phyloP scores from a whole-genome alignment of 2,329 filamentous ascomycete species.

The Venturia aucupariae region DNA sequence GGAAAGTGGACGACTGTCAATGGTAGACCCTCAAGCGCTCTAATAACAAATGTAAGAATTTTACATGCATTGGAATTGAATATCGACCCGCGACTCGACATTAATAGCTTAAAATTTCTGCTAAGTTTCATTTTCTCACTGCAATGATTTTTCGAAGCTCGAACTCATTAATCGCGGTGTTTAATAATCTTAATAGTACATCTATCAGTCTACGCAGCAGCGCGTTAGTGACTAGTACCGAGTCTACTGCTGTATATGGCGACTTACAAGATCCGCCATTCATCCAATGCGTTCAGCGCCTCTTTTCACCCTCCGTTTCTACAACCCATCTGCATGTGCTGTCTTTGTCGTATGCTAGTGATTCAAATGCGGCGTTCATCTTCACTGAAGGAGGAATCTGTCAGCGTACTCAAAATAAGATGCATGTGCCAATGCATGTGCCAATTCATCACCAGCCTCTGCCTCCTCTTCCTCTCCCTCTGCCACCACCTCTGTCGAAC shows the following conservation, averaged over 20 bases:
- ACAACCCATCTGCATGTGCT: background rate
- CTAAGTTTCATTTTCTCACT: background rate
- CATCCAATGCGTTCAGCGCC: background rate
- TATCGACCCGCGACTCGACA: too few relatives aligned
- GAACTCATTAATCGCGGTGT: background rate
- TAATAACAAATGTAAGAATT: too few relatives aligned
- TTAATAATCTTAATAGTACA: background rate
- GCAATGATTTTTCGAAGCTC: background rate
- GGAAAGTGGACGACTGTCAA: too few relatives aligned
- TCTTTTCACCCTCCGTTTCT: background rate
- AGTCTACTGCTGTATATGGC: background rate
- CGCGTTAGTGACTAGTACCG: background rate
- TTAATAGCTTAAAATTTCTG: background rate
- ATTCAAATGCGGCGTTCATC: background rate
- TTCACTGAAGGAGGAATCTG: background rate
- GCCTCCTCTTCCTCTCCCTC: slow-evolving; percentile 12
- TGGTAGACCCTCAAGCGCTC: too few relatives aligned
- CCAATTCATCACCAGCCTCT: slow-evolving; percentile 8
- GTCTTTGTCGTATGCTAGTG: background rate
- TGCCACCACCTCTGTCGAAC: background rate
- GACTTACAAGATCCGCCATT: background rate
- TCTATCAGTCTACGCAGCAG: background rate
- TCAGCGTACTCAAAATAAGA: background rate
- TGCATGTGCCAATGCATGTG: too few relatives aligned
- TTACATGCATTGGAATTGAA: too few relatives aligned